Evolutionary conservation across 2,329 filamentous ascomycete genomes (phyloP).

Genomic region (Fulvia fulva): DNA sequence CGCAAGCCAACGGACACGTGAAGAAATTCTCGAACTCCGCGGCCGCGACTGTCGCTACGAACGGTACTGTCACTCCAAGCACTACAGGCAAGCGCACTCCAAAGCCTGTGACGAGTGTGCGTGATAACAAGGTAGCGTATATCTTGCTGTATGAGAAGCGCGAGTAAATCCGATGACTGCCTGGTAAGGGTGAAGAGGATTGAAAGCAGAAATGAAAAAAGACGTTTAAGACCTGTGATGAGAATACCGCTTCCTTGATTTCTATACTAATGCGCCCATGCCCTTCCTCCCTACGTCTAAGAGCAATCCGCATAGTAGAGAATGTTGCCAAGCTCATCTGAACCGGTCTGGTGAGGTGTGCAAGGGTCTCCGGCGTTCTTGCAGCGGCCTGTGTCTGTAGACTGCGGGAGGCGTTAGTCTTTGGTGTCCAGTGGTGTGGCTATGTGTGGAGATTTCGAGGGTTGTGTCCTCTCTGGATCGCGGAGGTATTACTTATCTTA

Average conservation of each 20-base stretch:
- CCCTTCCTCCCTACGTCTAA: no score
- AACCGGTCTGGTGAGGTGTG: neutral
- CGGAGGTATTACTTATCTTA: no score
- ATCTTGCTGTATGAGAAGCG: conserved; percentile 79
- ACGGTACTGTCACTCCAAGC: conserved; percentile 51
- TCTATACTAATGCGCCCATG: no score
- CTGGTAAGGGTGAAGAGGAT: neutral
- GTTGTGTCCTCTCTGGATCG: no score
- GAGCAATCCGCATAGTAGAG: neutral
- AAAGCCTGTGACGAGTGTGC: conserved; percentile 54
- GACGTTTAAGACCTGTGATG: neutral
- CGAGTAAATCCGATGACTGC: neutral
- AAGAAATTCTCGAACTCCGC: conserved; percentile 58
- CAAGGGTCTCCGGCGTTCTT: neutral
- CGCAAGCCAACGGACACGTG: conserved; percentile 64
- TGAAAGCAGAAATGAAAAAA: neutral
- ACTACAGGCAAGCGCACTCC: conserved; percentile 50
- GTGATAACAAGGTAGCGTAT: conserved; percentile 96
- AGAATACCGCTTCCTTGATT: no score
- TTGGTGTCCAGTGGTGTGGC: no score
- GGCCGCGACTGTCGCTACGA: conserved; percentile 47
- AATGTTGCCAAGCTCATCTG: neutral
- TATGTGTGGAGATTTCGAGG: no score
- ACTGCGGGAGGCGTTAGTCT: no score
- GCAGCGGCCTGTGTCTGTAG: neutral